phyloP scores from a whole-genome alignment of 2,329 filamentous ascomycete species.

The Sarocladium oryzae region DNA sequence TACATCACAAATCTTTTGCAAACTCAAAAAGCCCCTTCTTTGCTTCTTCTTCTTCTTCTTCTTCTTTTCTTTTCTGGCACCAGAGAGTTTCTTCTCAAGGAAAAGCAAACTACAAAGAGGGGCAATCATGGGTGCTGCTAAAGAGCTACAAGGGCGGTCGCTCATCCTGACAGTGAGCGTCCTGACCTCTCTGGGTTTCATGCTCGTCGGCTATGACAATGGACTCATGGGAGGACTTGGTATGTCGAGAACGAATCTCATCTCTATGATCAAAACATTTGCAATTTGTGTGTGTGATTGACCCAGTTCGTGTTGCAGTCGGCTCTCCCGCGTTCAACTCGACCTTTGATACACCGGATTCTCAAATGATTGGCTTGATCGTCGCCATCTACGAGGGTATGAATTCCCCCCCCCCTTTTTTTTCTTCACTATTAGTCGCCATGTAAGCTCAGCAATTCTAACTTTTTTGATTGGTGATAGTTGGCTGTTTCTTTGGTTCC shows the following conservation, averaged over 20 bases:
- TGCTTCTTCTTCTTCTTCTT: no score
- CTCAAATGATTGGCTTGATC: constrained; percentile 37
- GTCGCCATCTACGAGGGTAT: constrained; percentile 37
- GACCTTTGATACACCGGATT: constrained; percentile 31
- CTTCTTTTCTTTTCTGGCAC: neutral
- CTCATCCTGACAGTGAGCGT: constrained; percentile 36
- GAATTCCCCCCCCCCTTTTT: neutral
- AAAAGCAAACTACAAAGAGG: neutral
- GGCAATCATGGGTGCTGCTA: neutral
- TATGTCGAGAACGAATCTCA: constrained; percentile 9
- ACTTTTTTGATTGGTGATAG: neutral
- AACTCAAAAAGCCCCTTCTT: no score
- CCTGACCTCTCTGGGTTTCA: constrained; percentile 39
- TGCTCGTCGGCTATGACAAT: constrained; percentile 42
- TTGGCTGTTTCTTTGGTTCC: constrained; percentile 41
- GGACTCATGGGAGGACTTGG: constrained; percentile 35
- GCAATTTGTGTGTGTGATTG: constrained; percentile 14
- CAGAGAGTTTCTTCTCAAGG: no score
- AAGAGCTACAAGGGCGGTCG: constrained; percentile 9
- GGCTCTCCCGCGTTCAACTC: constrained; percentile 31
- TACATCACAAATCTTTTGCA: no score
- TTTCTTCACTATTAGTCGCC: no score
- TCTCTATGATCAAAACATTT: neutral
- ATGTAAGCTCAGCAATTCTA: no score
- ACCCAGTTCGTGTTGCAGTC: no score